phyloP scores from a whole-genome alignment of 192 early-diverging fungal genomes.

The Piromyces finnis region DNA sequence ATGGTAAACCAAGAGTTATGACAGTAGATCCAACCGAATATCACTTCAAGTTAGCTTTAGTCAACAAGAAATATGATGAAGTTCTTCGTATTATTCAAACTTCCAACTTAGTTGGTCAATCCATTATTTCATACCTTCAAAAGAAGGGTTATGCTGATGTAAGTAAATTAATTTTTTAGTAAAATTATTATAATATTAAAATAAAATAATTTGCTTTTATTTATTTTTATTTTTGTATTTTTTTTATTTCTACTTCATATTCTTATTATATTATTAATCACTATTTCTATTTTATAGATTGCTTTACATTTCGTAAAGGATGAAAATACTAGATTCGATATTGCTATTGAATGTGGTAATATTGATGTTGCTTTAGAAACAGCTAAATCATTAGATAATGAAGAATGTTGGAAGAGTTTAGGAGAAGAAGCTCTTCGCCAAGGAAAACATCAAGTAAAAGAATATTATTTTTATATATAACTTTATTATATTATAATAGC shows the following conservation, averaged over 20 bases:
- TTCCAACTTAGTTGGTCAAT: slow-evolving; percentile 91
- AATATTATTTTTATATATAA: not conserved
- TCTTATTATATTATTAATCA: too few relatives aligned
- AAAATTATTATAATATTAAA: not conserved
- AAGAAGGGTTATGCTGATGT: slow-evolving; percentile 98
- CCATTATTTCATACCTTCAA: slow-evolving; percentile 96
- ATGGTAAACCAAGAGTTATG: slow-evolving; percentile 69
- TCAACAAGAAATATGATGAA: slow-evolving; percentile 83
- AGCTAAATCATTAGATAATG: slow-evolving; percentile 73
- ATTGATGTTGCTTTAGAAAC: slow-evolving; percentile 89
- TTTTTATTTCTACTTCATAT: too few relatives aligned
- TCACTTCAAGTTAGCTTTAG: slow-evolving; percentile 87
- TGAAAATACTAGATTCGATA: slow-evolving; percentile 84
- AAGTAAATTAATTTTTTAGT: slow-evolving; percentile 1
- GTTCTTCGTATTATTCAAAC: slow-evolving; percentile 90
- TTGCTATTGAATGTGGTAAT: slow-evolving; percentile 93
- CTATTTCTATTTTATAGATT: too few relatives aligned
- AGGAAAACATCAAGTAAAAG: slow-evolving; percentile 61
- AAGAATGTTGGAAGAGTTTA: slow-evolving; percentile 80
- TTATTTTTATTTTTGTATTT: too few relatives aligned
- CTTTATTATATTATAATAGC: not conserved
- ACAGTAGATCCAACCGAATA: slow-evolving; percentile 97
- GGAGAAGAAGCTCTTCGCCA: slow-evolving; percentile 74
- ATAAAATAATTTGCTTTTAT: too few relatives aligned
- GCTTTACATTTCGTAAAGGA: slow-evolving; percentile 98